phyloP scores from a whole-genome alignment of 768 basidiomycete genomes.

The Xerocomellus chrysenteron region DNA sequence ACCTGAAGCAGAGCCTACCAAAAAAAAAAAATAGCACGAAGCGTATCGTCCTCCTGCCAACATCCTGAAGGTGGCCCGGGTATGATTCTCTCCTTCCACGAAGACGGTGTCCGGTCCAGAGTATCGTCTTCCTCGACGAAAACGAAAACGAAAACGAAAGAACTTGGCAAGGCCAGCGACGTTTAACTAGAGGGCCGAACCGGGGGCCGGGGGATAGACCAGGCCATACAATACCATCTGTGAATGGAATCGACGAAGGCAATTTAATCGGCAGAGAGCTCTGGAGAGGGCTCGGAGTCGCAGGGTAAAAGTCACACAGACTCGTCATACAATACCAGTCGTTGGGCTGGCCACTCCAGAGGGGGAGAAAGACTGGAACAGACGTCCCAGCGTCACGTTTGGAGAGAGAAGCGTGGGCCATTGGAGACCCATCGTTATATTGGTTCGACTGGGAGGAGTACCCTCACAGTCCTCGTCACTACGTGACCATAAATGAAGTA shows the following conservation, averaged over 20 bases:
- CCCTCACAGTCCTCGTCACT: conserved; percentile 13
- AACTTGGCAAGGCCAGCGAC: no score
- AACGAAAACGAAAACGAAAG: no score
- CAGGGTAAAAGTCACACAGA: background rate
- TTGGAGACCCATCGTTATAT: background rate
- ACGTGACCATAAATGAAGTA: background rate
- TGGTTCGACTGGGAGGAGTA: conserved; percentile 2
- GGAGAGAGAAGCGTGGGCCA: background rate
- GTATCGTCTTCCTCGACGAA: no score
- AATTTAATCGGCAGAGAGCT: no score
- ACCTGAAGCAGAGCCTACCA: background rate
- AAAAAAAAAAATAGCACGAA: background rate
- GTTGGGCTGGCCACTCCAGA: background rate
- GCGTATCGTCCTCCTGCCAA: no score
- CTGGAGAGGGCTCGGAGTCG: background rate
- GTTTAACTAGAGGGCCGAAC: background rate
- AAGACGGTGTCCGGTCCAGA: no score
- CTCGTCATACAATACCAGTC: background rate
- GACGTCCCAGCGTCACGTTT: no score
- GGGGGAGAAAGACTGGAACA: background rate
- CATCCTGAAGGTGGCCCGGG: no score
- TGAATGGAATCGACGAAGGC: no score
- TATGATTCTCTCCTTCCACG: no score
- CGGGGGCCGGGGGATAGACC: no score
- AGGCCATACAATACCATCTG: no score